Evolutionary conservation across 805 yeast genomes (phyloP), one percentile per base, ranked within the genome.

Genomic region (Kazachstania martiniae): DNA sequence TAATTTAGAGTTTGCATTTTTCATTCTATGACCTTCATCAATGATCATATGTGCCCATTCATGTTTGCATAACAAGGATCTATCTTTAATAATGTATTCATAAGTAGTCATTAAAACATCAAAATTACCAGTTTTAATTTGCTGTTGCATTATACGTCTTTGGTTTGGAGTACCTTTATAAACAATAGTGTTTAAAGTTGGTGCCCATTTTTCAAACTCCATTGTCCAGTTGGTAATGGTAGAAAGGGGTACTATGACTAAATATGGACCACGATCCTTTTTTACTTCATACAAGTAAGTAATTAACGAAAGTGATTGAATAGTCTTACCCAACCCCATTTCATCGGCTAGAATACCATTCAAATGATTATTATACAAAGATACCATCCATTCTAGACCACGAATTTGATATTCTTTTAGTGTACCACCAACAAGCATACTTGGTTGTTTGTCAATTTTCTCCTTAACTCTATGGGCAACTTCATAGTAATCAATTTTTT

Each of bases 381-480:
- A 91, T 3, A 91, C 94, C 98, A 91, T 91, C 99, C 99, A 91
- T 54, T 91, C 95, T 35, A 91, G 66, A 52, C 99, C 99, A 54
- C 81, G 81, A 30, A 91, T 21, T 61, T 91, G 94, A 53, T 82
- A 82, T 47, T 82, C 93, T 52, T 82, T 82, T 50, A 82, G 63
- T 23, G 68, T 66, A 46, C 94, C 94, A 39, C 93, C 93, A 22
- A 82, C 72, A 32, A 82, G 61, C 14, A 80, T 70, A 2, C 64
- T 38, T 3, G 94, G 86, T 49, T 82, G 94, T 33, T 64, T 71
- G 3, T 59, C 63, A 27, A 82, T 65, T 25, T 66, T 73, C 53
- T 82, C 94, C 46, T 74, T 71, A 28, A 80, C 65, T 41, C 72
- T 65, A 53, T 82, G 94, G 2, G 91, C 91, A 27, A 82, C 91